phyloP scores from a whole-genome alignment of 2,329 filamentous ascomycete species.

The Xylariales sp. region DNA sequence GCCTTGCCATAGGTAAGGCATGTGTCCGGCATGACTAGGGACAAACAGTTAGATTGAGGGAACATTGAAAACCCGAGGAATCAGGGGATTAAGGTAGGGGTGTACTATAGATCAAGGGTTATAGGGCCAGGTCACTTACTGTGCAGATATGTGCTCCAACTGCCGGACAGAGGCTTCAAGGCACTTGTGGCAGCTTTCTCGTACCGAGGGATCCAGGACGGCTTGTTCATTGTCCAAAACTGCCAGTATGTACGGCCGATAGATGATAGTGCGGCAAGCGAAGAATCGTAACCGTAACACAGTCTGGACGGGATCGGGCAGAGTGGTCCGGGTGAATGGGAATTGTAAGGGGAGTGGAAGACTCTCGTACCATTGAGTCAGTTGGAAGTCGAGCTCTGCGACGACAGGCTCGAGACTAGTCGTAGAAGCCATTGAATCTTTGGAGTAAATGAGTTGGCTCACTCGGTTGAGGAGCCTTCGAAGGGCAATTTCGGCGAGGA shows the following conservation, averaged over 20 bases:
- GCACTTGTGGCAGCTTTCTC: conserved; percentile 83
- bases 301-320: conserved; percentile 81
- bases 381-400: conserved; percentile 82
- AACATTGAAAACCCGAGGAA: conserved; percentile 42
- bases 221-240: conserved; percentile 82
- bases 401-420: conserved; percentile 81
- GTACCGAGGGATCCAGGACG: conserved; percentile 76
- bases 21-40: conserved; percentile 79
- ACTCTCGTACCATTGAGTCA: conserved; percentile 87
- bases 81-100: conserved; percentile 35
- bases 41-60: conserved; percentile 54
- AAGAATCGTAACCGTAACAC: conserved; percentile 84
- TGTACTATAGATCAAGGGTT: conserved; percentile 34
- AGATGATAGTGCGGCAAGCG: conserved; percentile 87
- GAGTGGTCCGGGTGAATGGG: conserved; percentile 73
- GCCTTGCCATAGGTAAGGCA: conserved; percentile 88
- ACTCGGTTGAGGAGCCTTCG: conserved; percentile 81
- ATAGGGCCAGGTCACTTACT: conserved; percentile 63
- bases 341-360: conserved; percentile 81
- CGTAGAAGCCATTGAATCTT: conserved; percentile 76
- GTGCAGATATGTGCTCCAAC: conserved; percentile 80
- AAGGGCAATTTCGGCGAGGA: conserved; percentile 83
- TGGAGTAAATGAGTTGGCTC: conserved; percentile 82
- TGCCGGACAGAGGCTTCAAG: conserved; percentile 83
- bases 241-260: conserved; percentile 83